These are phyloP conservation scores for Penicillium coffeae DNA, from an alignment of 495 filamentous ascomycete genomes.

Conservation along the genomic window DNA sequence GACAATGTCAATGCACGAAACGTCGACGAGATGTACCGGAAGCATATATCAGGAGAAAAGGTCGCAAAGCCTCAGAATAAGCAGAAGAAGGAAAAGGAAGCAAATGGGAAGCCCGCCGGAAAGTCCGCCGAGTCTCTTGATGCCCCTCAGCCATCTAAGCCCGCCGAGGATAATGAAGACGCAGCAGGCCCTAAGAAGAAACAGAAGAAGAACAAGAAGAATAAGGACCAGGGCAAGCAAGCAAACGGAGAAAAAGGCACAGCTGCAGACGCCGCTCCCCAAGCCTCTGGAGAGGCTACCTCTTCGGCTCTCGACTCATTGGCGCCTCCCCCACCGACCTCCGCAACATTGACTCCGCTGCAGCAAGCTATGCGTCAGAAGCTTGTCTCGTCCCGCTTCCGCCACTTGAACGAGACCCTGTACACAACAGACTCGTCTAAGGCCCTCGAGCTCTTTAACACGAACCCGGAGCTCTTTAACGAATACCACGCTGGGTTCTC, in stretches of 20 bases:
- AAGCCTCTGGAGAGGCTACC: slow-evolving; percentile 13
- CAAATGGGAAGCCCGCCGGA: slow-evolving; percentile 16
- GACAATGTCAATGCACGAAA: slow-evolving; percentile 64
- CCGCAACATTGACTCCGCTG: slow-evolving; percentile 73
- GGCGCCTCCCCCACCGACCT: slow-evolving; percentile 29
- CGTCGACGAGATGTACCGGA: slow-evolving; percentile 71
- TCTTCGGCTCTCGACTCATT: slow-evolving; percentile 20
- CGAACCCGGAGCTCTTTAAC: slow-evolving; percentile 82
- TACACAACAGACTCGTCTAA: slow-evolving; percentile 85
- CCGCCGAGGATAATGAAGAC: slow-evolving; percentile 20
- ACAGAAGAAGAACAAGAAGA: slow-evolving; percentile 38
- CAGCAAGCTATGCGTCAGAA: slow-evolving; percentile 92
- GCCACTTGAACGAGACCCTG: slow-evolving; percentile 92
- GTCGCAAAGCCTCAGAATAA: slow-evolving; percentile 39
- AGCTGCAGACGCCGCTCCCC: not conserved
- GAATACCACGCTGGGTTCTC: slow-evolving; percentile 96
- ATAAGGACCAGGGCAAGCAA: slow-evolving; percentile 22
- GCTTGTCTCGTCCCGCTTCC: slow-evolving; percentile 89
- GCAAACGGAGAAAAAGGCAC: slow-evolving; percentile 13
- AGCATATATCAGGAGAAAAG: slow-evolving; percentile 66
- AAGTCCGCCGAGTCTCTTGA: slow-evolving; percentile 13
- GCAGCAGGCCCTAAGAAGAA: slow-evolving; percentile 21
- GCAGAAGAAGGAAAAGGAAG: slow-evolving; percentile 33
- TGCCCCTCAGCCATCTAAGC: slow-evolving; percentile 12
- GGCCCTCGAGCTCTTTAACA: slow-evolving; percentile 70